Percentiles rank a stretch among this genome's conserved stretches.
Conservation (phyloP, 2,329 filamentous ascomycete species). For the Bipolaris sorokiniana region DNA sequence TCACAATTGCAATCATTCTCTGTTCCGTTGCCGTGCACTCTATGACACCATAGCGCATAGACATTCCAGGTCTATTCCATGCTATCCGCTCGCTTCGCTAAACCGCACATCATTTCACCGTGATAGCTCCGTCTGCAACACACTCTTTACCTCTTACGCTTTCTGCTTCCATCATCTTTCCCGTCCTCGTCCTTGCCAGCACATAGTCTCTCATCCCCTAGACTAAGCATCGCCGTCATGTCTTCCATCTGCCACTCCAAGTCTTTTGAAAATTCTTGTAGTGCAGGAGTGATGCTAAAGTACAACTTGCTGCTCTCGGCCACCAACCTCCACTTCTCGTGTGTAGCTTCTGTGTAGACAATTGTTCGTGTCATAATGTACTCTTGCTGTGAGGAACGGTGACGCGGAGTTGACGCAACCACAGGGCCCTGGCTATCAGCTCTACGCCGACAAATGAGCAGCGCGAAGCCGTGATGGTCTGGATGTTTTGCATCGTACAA, state of each 20-base stretch:
- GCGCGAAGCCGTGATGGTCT: conserved; percentile 5
- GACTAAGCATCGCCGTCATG: background rate
- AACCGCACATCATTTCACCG: background rate
- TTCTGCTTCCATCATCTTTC: background rate
- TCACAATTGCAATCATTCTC: background rate
- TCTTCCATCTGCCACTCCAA: conserved; percentile 9
- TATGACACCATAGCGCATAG: background rate
- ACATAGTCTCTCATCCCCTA: background rate
- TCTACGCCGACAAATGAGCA: conserved; percentile 4
- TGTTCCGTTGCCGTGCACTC: background rate
- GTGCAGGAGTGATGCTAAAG: conserved; percentile 1
- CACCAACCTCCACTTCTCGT: conserved; percentile 4
- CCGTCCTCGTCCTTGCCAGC: background rate
- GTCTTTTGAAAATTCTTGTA: conserved; percentile 11
- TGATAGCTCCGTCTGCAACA: background rate
- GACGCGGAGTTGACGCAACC: background rate
- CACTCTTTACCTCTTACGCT: background rate
- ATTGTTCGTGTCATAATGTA: conserved; percentile 1
- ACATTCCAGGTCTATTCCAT: background rate
- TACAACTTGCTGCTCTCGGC: background rate
- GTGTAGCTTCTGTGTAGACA: background rate
- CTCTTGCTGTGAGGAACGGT: background rate
- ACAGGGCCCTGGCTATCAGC: background rate
- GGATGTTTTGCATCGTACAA: conserved; percentile 4
- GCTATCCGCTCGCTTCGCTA: conserved; percentile 1